These are phyloP conservation scores for Paraleonurus japonicus DNA, from an alignment of 257 asterid genomes.

Conservation along the genomic window DNA sequence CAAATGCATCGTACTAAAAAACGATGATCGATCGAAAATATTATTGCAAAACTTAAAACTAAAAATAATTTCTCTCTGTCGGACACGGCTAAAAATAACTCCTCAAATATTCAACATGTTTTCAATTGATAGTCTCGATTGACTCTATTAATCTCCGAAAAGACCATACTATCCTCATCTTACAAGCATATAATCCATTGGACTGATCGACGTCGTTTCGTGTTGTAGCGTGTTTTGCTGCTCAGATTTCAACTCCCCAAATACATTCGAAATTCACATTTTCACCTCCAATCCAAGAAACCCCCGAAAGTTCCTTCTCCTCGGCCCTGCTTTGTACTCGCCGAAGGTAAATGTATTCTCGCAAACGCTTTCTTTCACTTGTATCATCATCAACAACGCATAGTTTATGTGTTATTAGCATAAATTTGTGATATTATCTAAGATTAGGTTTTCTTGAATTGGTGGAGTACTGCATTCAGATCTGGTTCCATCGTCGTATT, in stretches of 20 bases:
- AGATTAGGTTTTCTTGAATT: constrained; percentile 16
- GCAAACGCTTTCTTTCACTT: background rate
- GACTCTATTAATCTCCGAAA: background rate
- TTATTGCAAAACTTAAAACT: too few species aligned
- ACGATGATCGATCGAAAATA: too few species aligned
- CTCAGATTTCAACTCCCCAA: constrained; percentile 20
- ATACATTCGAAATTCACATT: background rate
- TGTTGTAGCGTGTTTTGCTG: background rate
- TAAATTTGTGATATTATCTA: background rate
- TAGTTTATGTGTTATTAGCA: background rate
- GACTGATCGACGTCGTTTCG: constrained; percentile 18
- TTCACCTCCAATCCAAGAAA: constrained; percentile 15
- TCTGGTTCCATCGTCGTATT: constrained; percentile 19
- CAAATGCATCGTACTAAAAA: too few species aligned
- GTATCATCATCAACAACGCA: background rate
- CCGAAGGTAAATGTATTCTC: constrained; percentile 19
- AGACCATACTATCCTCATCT: constrained; percentile 7
- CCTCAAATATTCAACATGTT: background rate
- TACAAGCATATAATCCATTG: constrained; percentile 13
- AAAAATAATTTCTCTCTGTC: too few species aligned
- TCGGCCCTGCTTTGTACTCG: background rate
- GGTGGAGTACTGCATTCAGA: constrained; percentile 12
- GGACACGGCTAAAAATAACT: too few species aligned
- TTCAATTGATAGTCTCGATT: background rate
- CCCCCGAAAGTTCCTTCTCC: constrained; percentile 10